Percentiles rank a stretch among this genome's conserved stretches.
Evolutionary conservation across 2,329 filamentous ascomycete species (phyloP).

Genomic region (Grosmannia clavigera): DNA sequence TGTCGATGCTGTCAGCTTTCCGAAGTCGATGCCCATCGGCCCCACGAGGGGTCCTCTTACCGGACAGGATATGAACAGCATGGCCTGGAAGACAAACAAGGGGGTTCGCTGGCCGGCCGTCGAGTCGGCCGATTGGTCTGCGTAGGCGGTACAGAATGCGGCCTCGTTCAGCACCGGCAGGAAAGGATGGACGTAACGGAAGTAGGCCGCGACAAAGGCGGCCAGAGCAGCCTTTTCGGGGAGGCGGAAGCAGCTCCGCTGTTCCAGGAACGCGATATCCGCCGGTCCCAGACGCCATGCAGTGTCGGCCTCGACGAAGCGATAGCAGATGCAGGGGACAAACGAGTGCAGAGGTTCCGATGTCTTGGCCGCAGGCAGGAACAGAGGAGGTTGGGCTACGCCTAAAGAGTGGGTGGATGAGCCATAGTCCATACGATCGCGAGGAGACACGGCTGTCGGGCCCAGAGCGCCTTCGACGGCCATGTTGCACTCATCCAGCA

Average conservation of each 20-base stretch:
- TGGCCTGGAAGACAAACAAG: slow-evolving; percentile 30
- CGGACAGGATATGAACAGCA: slow-evolving; percentile 23
- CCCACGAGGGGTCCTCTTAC: neutral
- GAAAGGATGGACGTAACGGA: slow-evolving; percentile 30
- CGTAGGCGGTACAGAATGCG: slow-evolving; percentile 32
- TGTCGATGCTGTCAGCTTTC: neutral
- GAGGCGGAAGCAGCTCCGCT: slow-evolving; percentile 27
- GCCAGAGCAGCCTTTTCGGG: slow-evolving; percentile 23
- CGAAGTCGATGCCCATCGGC: no score
- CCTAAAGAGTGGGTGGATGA: neutral
- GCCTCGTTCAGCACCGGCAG: slow-evolving; percentile 30
- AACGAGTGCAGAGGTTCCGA: neutral
- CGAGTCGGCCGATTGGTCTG: slow-evolving; percentile 3
- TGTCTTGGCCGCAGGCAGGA: no score
- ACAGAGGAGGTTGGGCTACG: neutral
- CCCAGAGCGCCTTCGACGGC: neutral
- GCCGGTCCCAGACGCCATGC: slow-evolving; percentile 25
- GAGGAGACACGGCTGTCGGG: neutral
- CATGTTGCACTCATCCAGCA: neutral
- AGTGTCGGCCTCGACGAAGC: slow-evolving; percentile 26
- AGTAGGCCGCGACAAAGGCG: slow-evolving; percentile 33
- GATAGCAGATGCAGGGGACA: slow-evolving; percentile 25
- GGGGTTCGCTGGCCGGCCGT: slow-evolving; percentile 17
- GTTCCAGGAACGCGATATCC: slow-evolving; percentile 31
- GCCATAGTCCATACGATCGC: neutral